Conservation (phyloP, 73 alveolate species). For the Uronychia binucleata region DNA sequence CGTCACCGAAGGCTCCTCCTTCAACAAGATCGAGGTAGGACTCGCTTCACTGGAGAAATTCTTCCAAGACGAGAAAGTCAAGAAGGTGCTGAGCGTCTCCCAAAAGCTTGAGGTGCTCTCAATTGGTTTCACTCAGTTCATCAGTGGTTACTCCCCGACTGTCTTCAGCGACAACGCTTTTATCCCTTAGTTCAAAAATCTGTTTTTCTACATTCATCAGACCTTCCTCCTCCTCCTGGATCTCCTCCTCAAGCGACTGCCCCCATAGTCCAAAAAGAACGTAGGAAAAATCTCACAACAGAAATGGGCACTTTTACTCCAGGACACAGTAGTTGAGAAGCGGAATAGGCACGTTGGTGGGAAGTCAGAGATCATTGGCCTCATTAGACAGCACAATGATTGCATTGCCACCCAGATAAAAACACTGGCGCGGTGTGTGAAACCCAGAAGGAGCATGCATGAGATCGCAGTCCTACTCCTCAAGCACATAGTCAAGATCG, state of each 20-base stretch:
- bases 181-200: not conserved
- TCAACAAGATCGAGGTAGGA: not conserved
- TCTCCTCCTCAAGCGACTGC: not conserved
- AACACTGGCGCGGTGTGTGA: not conserved
- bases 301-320: not conserved
- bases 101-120: not conserved
- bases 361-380: not conserved
- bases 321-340: not conserved
- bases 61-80: not conserved
- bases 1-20: not conserved
- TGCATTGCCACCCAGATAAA: not conserved
- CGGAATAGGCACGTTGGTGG: not conserved
- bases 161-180: not conserved
- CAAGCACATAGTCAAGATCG: constrained; percentile 4
- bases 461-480: constrained; percentile 8
- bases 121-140: not conserved
- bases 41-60: not conserved
- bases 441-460: constrained; percentile 13
- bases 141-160: not conserved
- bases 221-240: not conserved
- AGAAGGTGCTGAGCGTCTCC: not conserved
- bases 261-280: not conserved
- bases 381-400: not conserved
- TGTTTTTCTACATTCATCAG: not conserved
- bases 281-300: not conserved